Percentiles rank a stretch among this genome's conserved stretches.
Conservation (phyloP, 345 rosid genomes). For the Acer yangbiense region DNA sequence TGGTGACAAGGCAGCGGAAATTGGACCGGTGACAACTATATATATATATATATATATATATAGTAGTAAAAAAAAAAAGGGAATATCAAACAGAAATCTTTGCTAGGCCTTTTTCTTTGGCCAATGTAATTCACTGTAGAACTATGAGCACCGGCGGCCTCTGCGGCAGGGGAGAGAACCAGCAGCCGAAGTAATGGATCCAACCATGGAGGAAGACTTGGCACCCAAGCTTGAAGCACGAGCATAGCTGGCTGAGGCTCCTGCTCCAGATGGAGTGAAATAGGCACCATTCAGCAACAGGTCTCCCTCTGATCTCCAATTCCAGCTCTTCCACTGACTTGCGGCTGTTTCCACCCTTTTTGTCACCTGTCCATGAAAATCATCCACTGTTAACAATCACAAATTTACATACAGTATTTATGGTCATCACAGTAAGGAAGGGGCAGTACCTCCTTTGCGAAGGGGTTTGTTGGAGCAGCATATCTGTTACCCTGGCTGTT, state of each 20-base stretch:
- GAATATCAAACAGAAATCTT: constrained; percentile 2
- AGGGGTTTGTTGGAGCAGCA: constrained; percentile 70
- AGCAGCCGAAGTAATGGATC: constrained; percentile 71
- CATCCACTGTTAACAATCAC: neutral
- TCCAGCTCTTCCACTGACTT: constrained; percentile 69
- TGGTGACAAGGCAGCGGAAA: constrained; percentile 18
- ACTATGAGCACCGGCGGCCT: constrained; percentile 53
- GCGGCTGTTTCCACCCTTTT: constrained; percentile 75
- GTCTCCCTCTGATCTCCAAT: constrained; percentile 96
- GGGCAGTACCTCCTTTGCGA: constrained; percentile 88
- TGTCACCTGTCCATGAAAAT: constrained; percentile 61
- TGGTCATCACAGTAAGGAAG: no score
- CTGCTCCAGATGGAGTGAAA: constrained; percentile 85
- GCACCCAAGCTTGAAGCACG: constrained; percentile 94
- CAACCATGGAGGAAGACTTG: constrained; percentile 80
- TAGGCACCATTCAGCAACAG: constrained; percentile 83
- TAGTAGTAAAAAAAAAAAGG: constrained; percentile 9
- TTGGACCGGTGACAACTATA: constrained; percentile 15
- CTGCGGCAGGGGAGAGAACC: constrained; percentile 73
- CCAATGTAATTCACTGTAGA: constrained; percentile 14
- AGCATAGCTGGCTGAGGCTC: constrained; percentile 80
- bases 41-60: constrained; percentile 9
- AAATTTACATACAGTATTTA: neutral
- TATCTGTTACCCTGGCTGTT: constrained; percentile 97
- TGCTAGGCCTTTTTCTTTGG: constrained; percentile 29